phyloP scores from a whole-genome alignment of 2,329 filamentous ascomycete genomes.

The Talaromyces amestolkiae region DNA sequence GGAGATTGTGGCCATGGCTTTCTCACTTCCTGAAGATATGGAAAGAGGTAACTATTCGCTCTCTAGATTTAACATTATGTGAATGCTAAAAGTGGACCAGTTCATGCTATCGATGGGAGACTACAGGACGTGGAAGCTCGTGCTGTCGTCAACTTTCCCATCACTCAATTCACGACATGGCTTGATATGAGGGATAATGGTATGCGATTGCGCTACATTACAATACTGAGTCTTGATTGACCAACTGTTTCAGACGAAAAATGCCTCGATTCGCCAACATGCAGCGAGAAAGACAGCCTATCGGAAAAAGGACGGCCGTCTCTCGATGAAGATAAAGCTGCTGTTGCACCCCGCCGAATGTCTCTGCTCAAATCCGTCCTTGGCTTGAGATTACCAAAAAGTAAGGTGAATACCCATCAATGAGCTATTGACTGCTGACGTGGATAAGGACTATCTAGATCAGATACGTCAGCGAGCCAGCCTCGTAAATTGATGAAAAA shows the following conservation, averaged over 20 bases:
- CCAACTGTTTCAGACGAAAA: conserved; percentile 19
- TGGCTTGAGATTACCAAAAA: conserved; percentile 26
- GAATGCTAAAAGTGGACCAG: conserved; percentile 21
- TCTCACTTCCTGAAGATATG: conserved; percentile 30
- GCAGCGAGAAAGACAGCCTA: conserved; percentile 24
- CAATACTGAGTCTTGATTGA: not conserved
- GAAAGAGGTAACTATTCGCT: conserved; percentile 26
- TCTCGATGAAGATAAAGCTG: conserved; percentile 22
- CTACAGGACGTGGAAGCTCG: conserved; percentile 12
- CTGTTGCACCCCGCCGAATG: conserved; percentile 24
- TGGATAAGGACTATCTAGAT: conserved; percentile 25
- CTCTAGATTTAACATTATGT: not conserved
- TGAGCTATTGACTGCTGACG: not conserved
- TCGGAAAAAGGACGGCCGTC: conserved; percentile 17
- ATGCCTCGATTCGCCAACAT: conserved; percentile 20
- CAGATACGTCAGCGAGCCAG: conserved; percentile 24
- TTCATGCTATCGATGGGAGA: conserved; percentile 26
- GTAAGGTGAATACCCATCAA: conserved; percentile 21
- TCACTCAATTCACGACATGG: conserved; percentile 18
- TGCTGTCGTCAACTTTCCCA: conserved; percentile 18
- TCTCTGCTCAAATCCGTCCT: conserved; percentile 25
- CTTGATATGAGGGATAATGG: conserved; percentile 19
- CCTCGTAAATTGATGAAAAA: conserved; percentile 30
- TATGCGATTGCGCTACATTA: not conserved
- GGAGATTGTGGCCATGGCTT: conserved; percentile 31